phyloP scores from a whole-genome alignment of 805 yeast species.

The Metschnikowia koreensis region DNA sequence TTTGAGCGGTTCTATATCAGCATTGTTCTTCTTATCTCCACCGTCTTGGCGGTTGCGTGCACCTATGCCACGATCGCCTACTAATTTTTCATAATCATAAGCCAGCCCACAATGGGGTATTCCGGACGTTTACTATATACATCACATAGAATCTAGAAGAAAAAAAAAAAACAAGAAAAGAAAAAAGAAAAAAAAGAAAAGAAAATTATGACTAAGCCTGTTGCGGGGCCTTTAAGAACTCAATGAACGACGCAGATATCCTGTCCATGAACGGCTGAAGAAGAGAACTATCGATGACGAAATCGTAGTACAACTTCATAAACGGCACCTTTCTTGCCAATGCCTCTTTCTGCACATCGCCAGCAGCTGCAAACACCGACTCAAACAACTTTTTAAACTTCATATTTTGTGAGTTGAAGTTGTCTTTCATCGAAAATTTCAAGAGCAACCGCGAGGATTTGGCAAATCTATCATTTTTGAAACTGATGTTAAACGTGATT shows the following conservation, averaged over 20 bases:
- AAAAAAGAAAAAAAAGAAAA: not conserved
- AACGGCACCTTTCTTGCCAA: conserved; percentile 12
- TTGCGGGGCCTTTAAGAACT: conserved; percentile 2
- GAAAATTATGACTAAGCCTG: not conserved
- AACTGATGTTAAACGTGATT: conserved; percentile 27
- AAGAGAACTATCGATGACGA: conserved; percentile 27
- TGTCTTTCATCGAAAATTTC: conserved; percentile 36
- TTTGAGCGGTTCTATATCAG: conserved; percentile 16
- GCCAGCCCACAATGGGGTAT: no score
- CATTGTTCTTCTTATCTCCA: conserved; percentile 11
- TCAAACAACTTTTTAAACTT: conserved; percentile 41
- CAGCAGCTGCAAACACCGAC: conserved; percentile 14
- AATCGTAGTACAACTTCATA: conserved; percentile 40
- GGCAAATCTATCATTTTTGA: conserved; percentile 33
- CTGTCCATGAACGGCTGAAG: conserved; percentile 31
- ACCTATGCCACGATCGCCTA: conserved; percentile 19
- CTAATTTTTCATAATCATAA: not conserved
- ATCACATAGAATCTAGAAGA: no score
- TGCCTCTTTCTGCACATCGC: conserved; percentile 13
- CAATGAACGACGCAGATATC: conserved; percentile 29
- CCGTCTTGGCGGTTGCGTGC: conserved; percentile 20
- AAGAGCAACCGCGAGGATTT: conserved; percentile 19
- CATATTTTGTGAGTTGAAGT: conserved; percentile 34
- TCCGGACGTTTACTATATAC: no score
- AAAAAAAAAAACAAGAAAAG: not conserved